These are phyloP conservation scores for Leccinum olivaceopallidum DNA, from an alignment of 768 basidiomycete species.

Conservation along the genomic window DNA sequence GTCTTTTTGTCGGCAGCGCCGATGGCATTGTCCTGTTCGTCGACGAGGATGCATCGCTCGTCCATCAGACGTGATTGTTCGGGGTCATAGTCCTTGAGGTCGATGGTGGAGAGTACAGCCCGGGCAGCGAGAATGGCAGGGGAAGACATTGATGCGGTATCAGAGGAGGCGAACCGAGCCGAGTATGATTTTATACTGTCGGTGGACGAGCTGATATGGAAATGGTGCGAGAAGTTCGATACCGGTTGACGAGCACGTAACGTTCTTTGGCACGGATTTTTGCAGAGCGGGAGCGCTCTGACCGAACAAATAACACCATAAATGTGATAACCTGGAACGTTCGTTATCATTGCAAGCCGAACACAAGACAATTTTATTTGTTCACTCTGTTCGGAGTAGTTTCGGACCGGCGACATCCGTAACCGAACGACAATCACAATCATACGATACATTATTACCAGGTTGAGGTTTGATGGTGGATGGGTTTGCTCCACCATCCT, in stretches of 20 bases:
- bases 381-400: not conserved
- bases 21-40: slow-evolving; percentile 81
- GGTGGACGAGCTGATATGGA: not conserved
- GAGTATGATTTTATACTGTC: slow-evolving; percentile 8
- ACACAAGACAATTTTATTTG: not conserved
- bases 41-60: slow-evolving; percentile 90
- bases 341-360: not conserved
- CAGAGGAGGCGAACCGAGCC: not conserved
- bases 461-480: not conserved
- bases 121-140: slow-evolving; percentile 63
- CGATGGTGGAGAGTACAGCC: slow-evolving; percentile 68
- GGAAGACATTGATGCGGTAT: slow-evolving; percentile 46
- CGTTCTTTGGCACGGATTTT: not conserved
- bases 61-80: slow-evolving; percentile 96
- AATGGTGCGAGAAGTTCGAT: not conserved
- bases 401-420: slow-evolving; percentile 5
- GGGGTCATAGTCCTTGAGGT: slow-evolving; percentile 82
- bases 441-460: too few species aligned
- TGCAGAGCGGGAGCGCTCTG: not conserved
- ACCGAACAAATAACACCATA: not conserved
- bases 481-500: too few species aligned
- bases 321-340: not conserved
- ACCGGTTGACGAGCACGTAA: not conserved
- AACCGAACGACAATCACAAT: not conserved
- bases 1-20: slow-evolving; percentile 96